These are phyloP conservation scores for Conticribra weissflogii DNA, from an alignment of 108 stramenopile genomes.

Conservation along the genomic window DNA sequence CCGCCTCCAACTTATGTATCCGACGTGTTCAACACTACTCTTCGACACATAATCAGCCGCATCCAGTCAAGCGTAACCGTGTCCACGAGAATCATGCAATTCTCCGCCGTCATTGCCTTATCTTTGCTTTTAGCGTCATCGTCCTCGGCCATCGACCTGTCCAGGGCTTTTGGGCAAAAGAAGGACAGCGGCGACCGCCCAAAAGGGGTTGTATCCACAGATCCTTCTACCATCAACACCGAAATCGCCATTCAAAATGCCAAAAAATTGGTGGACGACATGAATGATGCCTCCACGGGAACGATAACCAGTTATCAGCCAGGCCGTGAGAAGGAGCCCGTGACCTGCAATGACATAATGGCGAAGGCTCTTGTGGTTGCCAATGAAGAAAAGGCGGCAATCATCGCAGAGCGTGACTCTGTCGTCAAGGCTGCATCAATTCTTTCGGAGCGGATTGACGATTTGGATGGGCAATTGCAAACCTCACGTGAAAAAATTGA, in stretches of 20 bases:
- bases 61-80: neutral
- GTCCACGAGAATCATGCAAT: neutral
- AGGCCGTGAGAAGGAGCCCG: slow-evolving; percentile 39
- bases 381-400: slow-evolving; percentile 53
- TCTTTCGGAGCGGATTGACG: slow-evolving; percentile 38
- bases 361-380: slow-evolving; percentile 51
- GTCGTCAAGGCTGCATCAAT: slow-evolving; percentile 37
- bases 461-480: slow-evolving; percentile 31
- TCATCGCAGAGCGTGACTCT: slow-evolving; percentile 36
- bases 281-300: slow-evolving; percentile 46
- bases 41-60: too few species aligned
- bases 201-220: neutral
- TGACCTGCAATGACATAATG: slow-evolving; percentile 53
- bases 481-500: slow-evolving; percentile 19
- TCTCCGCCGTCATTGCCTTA: neutral
- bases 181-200: neutral
- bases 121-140: neutral
- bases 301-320: slow-evolving; percentile 40
- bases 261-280: slow-evolving; percentile 34
- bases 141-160: slow-evolving; percentile 14
- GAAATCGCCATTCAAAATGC: slow-evolving; percentile 37
- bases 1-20: too few species aligned
- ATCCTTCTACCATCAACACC: neutral
- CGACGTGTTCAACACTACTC: too few species aligned
- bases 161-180: slow-evolving; percentile 14